phyloP scores from a whole-genome alignment of 495 filamentous ascomycete species.

The Neurospora sp. region DNA sequence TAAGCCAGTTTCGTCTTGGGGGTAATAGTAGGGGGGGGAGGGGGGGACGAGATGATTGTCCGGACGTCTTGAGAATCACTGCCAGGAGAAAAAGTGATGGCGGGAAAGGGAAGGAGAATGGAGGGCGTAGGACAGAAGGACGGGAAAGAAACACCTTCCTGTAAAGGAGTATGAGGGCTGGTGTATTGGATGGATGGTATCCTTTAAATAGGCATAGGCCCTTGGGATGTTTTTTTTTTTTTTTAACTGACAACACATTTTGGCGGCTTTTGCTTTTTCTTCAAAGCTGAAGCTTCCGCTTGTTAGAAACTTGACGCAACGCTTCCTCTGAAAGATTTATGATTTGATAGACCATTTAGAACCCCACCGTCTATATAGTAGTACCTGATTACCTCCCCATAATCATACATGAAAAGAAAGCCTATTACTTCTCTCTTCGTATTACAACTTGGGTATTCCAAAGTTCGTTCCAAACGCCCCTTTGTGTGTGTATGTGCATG shows the following conservation, averaged over 20 bases:
- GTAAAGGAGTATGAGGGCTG: background rate
- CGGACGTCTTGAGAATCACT: background rate
- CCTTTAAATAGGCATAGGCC: background rate
- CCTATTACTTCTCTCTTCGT: background rate
- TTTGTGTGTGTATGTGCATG: background rate
- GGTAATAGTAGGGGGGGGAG: background rate
- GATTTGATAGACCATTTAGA: background rate
- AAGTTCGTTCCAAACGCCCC: conserved; percentile 14
- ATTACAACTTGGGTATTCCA: conserved; percentile 18
- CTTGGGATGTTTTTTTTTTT: background rate
- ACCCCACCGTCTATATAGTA: background rate
- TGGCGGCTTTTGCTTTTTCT: background rate
- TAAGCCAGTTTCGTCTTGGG: conserved; percentile 40
- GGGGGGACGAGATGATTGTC: background rate
- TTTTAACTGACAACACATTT: background rate
- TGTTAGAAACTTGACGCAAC: background rate
- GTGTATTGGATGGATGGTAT: background rate
- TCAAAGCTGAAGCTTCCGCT: background rate
- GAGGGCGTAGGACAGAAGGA: background rate
- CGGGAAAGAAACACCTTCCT: background rate
- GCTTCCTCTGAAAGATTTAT: background rate
- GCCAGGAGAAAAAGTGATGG: background rate
- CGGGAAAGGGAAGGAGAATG: background rate
- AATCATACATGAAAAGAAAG: conserved; percentile 2
- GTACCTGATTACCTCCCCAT: background rate